Conservation (phyloP, 2,329 filamentous ascomycete species). For the Fusarium austroafricanum region DNA sequence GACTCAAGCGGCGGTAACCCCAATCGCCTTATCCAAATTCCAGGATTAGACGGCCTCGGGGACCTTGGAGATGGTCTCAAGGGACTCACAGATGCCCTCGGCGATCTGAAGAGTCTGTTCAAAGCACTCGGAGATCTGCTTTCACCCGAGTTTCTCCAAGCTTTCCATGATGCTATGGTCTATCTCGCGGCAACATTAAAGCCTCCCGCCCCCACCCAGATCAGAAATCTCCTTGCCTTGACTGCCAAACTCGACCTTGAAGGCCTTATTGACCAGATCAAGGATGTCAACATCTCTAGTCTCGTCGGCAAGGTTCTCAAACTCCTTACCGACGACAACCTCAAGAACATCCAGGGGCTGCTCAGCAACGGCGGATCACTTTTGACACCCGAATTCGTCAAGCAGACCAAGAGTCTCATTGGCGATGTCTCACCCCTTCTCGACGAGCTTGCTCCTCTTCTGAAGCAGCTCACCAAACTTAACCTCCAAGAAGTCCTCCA, state of each 20-base stretch:
- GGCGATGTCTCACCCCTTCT: conserved; percentile 50
- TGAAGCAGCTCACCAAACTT: conserved; percentile 48
- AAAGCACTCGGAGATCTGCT: conserved; percentile 49
- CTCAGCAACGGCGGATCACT: conserved; percentile 53
- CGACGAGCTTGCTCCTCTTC: conserved; percentile 46
- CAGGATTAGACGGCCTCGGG: conserved; percentile 35
- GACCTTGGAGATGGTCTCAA: conserved; percentile 36
- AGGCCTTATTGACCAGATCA: conserved; percentile 49
- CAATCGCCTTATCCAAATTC: conserved; percentile 7
- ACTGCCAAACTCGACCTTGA: conserved; percentile 51
- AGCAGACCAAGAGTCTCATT: conserved; percentile 40
- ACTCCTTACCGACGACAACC: conserved; percentile 49
- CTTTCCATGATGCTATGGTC: conserved; percentile 55
- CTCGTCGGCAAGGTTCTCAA: conserved; percentile 48
- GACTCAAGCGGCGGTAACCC: neutral
- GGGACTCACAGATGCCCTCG: conserved; percentile 42
- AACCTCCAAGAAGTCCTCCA: conserved; percentile 50
- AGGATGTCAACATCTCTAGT: conserved; percentile 48
- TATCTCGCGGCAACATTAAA: conserved; percentile 54
- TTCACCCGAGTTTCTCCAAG: conserved; percentile 54
- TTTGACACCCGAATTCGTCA: conserved; percentile 47
- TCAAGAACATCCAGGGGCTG: conserved; percentile 51
- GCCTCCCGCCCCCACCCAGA: conserved; percentile 52
- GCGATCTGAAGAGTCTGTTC: conserved; percentile 42
- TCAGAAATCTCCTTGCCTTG: conserved; percentile 46